Conservation (phyloP, 2,329 filamentous ascomycete genomes). For the Teratosphaeriaceae sp. region DNA sequence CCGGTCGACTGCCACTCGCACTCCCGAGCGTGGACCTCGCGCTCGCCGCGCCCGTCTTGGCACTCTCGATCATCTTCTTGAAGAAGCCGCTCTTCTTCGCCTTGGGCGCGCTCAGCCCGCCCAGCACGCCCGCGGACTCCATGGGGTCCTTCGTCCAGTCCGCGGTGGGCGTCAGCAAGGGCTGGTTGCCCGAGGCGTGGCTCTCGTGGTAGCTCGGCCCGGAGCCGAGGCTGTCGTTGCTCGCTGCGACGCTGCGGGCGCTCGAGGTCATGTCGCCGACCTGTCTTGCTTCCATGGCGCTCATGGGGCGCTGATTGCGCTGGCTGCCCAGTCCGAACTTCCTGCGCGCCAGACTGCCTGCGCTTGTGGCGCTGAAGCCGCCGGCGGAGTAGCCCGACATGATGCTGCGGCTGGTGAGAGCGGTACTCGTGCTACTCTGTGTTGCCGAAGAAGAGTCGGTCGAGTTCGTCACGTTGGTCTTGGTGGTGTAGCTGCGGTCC, state of each 20-base stretch:
- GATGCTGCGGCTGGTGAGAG: conserved; percentile 73
- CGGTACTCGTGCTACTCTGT: conserved; percentile 65
- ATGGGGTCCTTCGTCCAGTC: conserved; percentile 54
- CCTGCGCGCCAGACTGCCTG: conserved; percentile 81
- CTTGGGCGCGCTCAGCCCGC: conserved; percentile 69
- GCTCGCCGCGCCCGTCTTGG: conserved; percentile 91
- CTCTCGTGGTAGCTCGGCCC: conserved; percentile 70
- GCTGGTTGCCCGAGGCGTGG: conserved; percentile 54
- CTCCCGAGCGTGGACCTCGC: conserved; percentile 77
- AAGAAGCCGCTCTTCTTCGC: conserved; percentile 76
- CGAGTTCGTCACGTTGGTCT: conserved; percentile 74
- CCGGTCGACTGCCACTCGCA: conserved; percentile 33
- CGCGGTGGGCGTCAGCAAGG: conserved; percentile 58
- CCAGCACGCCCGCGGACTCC: conserved; percentile 63
- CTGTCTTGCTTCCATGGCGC: conserved; percentile 17
- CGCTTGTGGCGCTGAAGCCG: conserved; percentile 89
- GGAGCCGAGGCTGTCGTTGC: conserved; percentile 42
- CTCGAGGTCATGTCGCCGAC: conserved; percentile 22
- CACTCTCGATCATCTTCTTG: conserved; percentile 89
- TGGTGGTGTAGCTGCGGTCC: conserved; percentile 77
- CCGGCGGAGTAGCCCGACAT: conserved; percentile 93
- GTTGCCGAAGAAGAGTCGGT: conserved; percentile 48
- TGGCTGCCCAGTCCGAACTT: conserved; percentile 46
- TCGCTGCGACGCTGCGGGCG: conserved; percentile 44
- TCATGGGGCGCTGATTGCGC: conserved; percentile 17